These are phyloP conservation scores for Filosporella fistucella DNA, from an alignment of 495 filamentous ascomycete species.

Conservation along the genomic window DNA sequence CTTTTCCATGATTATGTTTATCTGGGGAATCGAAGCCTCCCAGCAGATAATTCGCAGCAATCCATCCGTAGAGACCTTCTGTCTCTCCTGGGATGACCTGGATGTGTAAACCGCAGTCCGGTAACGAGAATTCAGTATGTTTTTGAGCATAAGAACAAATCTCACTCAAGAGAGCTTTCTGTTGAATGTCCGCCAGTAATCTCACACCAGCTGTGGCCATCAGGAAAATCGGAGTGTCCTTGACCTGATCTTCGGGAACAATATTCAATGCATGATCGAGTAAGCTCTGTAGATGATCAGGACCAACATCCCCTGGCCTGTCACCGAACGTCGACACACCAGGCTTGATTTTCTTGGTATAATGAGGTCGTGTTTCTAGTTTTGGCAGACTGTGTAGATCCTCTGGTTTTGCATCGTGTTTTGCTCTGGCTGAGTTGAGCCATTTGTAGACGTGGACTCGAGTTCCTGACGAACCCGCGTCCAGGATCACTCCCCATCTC, in stretches of 20 bases:
- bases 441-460: constrained; percentile 91
- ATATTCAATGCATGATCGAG: constrained; percentile 79
- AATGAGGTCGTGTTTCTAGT: constrained; percentile 76
- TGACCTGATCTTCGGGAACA: constrained; percentile 73
- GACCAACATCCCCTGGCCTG: constrained; percentile 69
- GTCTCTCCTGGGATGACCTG: constrained; percentile 97
- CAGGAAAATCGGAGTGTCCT: constrained; percentile 87
- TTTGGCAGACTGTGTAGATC: constrained; percentile 70
- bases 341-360: constrained; percentile 90
- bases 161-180: constrained; percentile 64
- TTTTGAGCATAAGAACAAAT: constrained; percentile 79
- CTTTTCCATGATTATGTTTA: constrained; percentile 69
- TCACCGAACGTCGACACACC: constrained; percentile 89
- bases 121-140: constrained; percentile 78
- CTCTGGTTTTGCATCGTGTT: constrained; percentile 50
- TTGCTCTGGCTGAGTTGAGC: constrained; percentile 69
- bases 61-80: constrained; percentile 97
- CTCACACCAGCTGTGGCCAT: constrained; percentile 98
- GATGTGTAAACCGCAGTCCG: constrained; percentile 86
- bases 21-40: constrained; percentile 86
- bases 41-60: constrained; percentile 94
- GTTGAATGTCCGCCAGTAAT: constrained; percentile 70
- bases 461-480: constrained; percentile 72
- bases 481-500: constrained; percentile 57
- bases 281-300: constrained; percentile 72